phyloP scores from a whole-genome alignment of 306 rosid genomes.

The Cyclanthera cordifolia region DNA sequence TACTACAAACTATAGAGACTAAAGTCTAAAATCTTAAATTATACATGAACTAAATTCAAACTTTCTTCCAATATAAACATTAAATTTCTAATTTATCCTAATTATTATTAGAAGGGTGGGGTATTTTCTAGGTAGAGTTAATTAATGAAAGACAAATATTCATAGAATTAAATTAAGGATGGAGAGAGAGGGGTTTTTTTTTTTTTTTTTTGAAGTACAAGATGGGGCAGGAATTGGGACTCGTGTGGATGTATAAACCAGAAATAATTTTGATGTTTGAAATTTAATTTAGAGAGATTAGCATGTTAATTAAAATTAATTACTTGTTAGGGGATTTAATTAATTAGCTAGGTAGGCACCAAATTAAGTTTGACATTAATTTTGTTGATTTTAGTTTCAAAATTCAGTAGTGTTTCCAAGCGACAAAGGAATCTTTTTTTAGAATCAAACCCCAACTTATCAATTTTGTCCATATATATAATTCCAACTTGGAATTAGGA shows the following conservation, averaged over 20 bases:
- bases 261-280: constrained; percentile 50
- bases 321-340: constrained; percentile 22
- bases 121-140: constrained; percentile 22
- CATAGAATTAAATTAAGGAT: constrained; percentile 43
- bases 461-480: constrained; percentile 25
- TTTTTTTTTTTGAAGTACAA: too few species aligned
- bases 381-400: constrained; percentile 18
- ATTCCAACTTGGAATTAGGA: constrained; percentile 19
- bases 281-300: background rate
- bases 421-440: constrained; percentile 40
- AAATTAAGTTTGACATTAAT: constrained; percentile 58
- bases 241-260: constrained; percentile 34
- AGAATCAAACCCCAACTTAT: constrained; percentile 21
- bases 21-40: too few species aligned
- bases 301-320: background rate
- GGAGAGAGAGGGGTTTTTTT: too few species aligned
- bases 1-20: too few species aligned
- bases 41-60: too few species aligned
- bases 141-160: constrained; percentile 62
- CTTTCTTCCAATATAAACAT: too few species aligned
- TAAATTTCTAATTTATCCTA: too few species aligned
- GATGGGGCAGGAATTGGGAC: constrained; percentile 31
- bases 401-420: constrained; percentile 25
- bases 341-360: constrained; percentile 26
- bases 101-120: too few species aligned